These are phyloP conservation scores for fission yeast (Schizosaccharomyces pombe) DNA, from an alignment of 805 yeast genomes.

Conservation along the genomic window ASM294v3 CU329670.1:1448001-1448500, in stretches of 20 bases:
- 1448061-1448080: not conserved
- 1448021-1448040: constrained; percentile 28
- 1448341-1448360: not conserved
- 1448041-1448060: constrained; percentile 19
- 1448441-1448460: constrained; percentile 31
- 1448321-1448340: constrained; percentile 30
- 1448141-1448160: constrained; percentile 21
- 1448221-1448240: constrained; percentile 33
- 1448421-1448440: constrained; percentile 53
- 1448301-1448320: constrained; percentile 37
- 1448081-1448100: constrained; percentile 31
- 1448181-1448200: constrained; percentile 32
- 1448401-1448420: constrained; percentile 49
- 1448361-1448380: constrained; percentile 16
- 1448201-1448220: constrained; percentile 33
- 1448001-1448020: constrained; percentile 39
- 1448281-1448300: constrained; percentile 62
- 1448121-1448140: constrained; percentile 49
- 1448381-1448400: constrained; percentile 25
- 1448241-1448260: constrained; percentile 33
- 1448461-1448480: constrained; percentile 34
- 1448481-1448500: constrained; percentile 44
- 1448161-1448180: constrained; percentile 21
- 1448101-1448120: constrained; percentile 75
- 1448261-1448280: constrained; percentile 53